phyloP scores from a whole-genome alignment of 2,329 filamentous ascomycete species.

The Metarhizium humberi region DNA sequence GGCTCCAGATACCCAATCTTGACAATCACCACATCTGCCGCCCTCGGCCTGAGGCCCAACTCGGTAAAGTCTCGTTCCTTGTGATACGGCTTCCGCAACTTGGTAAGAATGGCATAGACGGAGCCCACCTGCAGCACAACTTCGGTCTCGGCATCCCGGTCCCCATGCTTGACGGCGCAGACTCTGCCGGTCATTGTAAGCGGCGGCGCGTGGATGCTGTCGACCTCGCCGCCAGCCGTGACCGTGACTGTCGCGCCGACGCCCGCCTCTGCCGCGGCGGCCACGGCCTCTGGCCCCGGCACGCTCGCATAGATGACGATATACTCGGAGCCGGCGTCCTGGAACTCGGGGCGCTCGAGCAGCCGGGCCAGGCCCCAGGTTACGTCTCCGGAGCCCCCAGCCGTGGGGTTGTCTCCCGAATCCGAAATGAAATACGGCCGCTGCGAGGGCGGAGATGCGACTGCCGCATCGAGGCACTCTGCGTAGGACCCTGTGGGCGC shows the following conservation, averaged over 20 bases:
- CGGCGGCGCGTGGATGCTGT: slow-evolving; percentile 36
- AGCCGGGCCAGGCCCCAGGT: slow-evolving; percentile 40
- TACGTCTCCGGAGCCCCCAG: slow-evolving; percentile 43
- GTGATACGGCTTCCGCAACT: slow-evolving; percentile 44
- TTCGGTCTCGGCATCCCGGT: slow-evolving; percentile 36
- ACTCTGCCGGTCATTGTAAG: slow-evolving; percentile 41
- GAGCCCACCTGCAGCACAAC: slow-evolving; percentile 40
- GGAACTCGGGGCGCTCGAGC: slow-evolving; percentile 35
- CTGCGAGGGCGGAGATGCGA: slow-evolving; percentile 21
- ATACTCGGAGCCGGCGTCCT: slow-evolving; percentile 20
- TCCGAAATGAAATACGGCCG: slow-evolving; percentile 45
- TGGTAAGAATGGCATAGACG: slow-evolving; percentile 41
- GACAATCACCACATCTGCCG: slow-evolving; percentile 41
- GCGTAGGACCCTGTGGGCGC: slow-evolving; percentile 37
- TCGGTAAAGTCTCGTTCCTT: slow-evolving; percentile 45
- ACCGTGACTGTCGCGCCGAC: slow-evolving; percentile 38
- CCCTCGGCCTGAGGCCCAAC: slow-evolving; percentile 8
- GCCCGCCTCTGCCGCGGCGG: slow-evolving; percentile 31
- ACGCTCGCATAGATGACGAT: slow-evolving; percentile 44
- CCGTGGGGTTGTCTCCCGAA: slow-evolving; percentile 46
- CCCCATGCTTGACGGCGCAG: slow-evolving; percentile 40
- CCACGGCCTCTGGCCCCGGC: slow-evolving; percentile 34
- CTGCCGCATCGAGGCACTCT: slow-evolving; percentile 36
- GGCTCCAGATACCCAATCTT: slow-evolving; percentile 49
- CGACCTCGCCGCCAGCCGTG: slow-evolving; percentile 39